Conservation (phyloP, 257 asterid genomes). For the Solanum dulcamara region DNA sequence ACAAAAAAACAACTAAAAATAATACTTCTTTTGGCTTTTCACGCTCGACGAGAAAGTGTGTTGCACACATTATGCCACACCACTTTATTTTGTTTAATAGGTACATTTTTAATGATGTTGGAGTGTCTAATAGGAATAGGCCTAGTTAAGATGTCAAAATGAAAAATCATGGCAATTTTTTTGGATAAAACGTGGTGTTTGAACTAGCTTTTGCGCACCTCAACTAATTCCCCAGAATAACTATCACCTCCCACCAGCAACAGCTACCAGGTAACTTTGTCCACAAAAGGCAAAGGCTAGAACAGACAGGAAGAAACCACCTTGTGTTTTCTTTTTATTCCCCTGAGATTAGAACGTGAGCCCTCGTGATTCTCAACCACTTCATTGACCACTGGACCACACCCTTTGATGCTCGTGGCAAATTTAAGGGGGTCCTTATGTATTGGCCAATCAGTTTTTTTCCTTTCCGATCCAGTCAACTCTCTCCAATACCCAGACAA, state of each 20-base stretch:
- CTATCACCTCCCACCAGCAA: neutral
- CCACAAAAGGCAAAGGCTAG: neutral
- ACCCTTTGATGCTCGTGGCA: neutral
- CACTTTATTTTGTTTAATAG: neutral
- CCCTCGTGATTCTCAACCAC: neutral
- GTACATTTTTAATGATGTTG: neutral
- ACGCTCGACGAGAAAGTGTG: neutral
- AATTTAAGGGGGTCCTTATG: neutral
- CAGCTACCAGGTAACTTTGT: neutral
- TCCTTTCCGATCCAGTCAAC: neutral
- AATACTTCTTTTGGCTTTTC: neutral
- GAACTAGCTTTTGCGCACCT: neutral
- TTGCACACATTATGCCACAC: neutral
- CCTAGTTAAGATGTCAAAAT: neutral
- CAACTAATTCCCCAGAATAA: neutral
- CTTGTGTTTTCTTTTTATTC: neutral
- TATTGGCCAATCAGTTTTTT: neutral
- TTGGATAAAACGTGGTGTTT: neutral
- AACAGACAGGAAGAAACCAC: neutral
- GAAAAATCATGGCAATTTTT: neutral
- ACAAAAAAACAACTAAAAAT: neutral
- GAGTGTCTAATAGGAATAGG: neutral
- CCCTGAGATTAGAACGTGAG: neutral
- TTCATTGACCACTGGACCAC: neutral
- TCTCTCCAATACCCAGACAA: neutral